phyloP scores from a whole-genome alignment of 108 stramenopile species.

The Mediolabrus comicus region DNA sequence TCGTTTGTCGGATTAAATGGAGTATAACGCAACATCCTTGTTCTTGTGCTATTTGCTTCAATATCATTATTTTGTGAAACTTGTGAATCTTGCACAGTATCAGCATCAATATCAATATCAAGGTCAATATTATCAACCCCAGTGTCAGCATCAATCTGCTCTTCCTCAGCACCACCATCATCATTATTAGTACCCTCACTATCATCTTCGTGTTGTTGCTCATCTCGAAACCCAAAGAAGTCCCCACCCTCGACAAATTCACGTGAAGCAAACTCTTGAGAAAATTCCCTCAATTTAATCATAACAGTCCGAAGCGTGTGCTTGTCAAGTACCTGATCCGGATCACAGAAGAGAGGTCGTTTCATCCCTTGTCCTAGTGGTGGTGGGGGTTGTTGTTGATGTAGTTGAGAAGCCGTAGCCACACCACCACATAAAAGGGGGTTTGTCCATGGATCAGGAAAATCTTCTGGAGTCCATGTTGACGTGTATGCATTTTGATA shows the following conservation, averaged over 20 bases:
- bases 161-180: background rate
- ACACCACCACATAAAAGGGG: conserved; percentile 33
- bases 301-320: conserved; percentile 15
- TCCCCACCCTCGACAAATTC: background rate
- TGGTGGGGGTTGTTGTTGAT: background rate
- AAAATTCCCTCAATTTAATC: conserved; percentile 18
- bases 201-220: background rate
- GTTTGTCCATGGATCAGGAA: conserved; percentile 48
- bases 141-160: background rate
- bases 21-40: background rate
- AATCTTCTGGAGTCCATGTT: conserved; percentile 42
- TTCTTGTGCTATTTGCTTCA: background rate
- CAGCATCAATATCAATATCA: too few relatives aligned
- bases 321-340: conserved; percentile 38
- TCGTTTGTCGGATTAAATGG: background rate
- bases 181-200: background rate
- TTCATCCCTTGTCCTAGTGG: background rate
- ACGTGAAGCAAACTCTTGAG: conserved; percentile 19
- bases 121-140: too few relatives aligned
- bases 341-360: conserved; percentile 28
- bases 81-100: too few relatives aligned
- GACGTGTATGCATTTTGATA: background rate
- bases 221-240: background rate
- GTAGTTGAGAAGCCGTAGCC: conserved; percentile 9
- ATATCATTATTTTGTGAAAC: too few relatives aligned